A percentile compares a stretch with the other conserved stretches of the same genome.
Conservation (phyloP, 331 rosid species). For the Acacia concinna region DNA sequence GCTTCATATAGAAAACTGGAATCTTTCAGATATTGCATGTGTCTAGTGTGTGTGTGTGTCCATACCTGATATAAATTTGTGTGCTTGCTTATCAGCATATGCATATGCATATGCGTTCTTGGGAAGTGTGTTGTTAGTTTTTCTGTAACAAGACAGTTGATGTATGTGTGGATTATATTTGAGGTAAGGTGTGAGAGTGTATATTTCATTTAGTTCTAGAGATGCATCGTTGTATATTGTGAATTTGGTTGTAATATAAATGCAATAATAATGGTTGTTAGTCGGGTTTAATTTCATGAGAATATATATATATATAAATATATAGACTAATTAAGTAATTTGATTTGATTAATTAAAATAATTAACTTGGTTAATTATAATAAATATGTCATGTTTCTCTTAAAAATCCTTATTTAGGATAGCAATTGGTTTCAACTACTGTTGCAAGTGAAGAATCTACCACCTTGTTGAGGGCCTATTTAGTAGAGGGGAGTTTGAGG, state of each 20-base stretch:
- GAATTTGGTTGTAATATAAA: neutral
- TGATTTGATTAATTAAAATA: too few relatives aligned
- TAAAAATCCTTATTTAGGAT: too few relatives aligned
- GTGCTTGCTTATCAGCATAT: neutral
- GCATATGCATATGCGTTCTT: neutral
- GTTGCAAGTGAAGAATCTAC: too few relatives aligned
- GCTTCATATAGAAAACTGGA: constrained; percentile 12
- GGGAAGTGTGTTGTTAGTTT: neutral
- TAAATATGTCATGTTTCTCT: too few relatives aligned
- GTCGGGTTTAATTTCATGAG: neutral
- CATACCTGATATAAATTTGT: neutral
- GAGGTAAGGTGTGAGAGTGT: neutral
- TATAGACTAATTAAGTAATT: too few relatives aligned
- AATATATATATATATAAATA: too few relatives aligned
- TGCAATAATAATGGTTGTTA: neutral
- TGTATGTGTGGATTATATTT: neutral
- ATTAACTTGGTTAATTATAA: too few relatives aligned
- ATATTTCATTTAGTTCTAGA: neutral
- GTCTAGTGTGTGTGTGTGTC: neutral
- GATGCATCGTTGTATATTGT: neutral
- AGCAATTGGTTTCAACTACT: too few relatives aligned
- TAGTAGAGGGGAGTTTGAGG: too few relatives aligned
- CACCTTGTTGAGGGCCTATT: too few relatives aligned
- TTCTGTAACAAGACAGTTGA: neutral
- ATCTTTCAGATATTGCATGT: too few relatives aligned